These are phyloP conservation scores for Coprinellus micaceus DNA, from an alignment of 768 basidiomycete species.

Conservation along the genomic window DNA sequence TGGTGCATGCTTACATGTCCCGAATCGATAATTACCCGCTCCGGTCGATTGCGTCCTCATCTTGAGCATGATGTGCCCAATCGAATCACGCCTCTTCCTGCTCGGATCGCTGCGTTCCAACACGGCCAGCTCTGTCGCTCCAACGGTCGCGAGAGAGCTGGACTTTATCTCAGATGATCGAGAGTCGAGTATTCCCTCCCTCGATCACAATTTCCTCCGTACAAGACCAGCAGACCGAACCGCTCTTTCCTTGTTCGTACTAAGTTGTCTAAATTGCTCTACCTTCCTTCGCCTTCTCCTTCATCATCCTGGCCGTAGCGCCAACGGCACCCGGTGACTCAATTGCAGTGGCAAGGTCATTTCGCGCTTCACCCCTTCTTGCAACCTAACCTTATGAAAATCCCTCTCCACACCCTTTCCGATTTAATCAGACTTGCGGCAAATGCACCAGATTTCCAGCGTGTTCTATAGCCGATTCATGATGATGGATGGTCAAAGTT, in stretches of 20 bases:
- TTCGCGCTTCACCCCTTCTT: neutral
- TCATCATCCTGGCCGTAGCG: neutral
- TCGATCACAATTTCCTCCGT: conserved; percentile 7
- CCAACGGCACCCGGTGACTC: neutral
- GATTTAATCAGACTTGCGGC: neutral
- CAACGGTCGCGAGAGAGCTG: no score
- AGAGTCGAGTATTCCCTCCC: neutral
- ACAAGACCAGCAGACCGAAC: neutral
- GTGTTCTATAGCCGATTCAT: neutral
- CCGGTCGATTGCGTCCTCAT: no score
- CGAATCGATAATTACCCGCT: conserved; percentile 1
- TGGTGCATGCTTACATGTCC: neutral
- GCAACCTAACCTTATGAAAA: neutral
- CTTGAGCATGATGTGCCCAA: no score
- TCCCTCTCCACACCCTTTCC: neutral
- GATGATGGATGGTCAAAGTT: conserved; percentile 2
- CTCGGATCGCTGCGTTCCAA: no score
- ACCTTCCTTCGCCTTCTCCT: neutral
- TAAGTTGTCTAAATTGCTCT: neutral
- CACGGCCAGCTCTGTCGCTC: no score
- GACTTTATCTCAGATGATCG: conserved; percentile 2
- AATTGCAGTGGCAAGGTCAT: neutral
- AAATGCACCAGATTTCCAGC: conserved; percentile 4
- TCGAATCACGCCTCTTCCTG: no score
- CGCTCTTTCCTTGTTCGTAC: conserved; percentile 2